Evolutionary conservation across 805 yeast species (phyloP).

Genomic region (Candida corydali): DNA sequence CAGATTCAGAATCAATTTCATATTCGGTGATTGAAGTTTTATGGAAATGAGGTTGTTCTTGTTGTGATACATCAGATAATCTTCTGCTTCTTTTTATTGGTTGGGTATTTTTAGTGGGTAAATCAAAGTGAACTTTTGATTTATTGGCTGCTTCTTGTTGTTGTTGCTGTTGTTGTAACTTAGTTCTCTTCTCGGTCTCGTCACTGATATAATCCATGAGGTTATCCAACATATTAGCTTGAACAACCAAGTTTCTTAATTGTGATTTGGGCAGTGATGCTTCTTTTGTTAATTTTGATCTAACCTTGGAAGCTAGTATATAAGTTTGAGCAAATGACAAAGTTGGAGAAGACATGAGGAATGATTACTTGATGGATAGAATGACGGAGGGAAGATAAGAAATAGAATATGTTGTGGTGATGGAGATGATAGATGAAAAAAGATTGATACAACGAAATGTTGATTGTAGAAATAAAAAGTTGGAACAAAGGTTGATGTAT

Average conservation of each 20-base stretch:
- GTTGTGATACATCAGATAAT: conserved; percentile 6
- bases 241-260: conserved; percentile 57
- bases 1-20: conserved; percentile 31
- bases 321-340: conserved; percentile 50
- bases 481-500: too few species aligned
- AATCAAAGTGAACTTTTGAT: conserved; percentile 9
- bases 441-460: too few species aligned
- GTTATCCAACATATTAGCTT: conserved; percentile 67
- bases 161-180: conserved; percentile 5
- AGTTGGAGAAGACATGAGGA: not conserved
- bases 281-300: conserved; percentile 58
- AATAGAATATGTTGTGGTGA: too few species aligned
- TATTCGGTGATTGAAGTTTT: conserved; percentile 35
- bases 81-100: conserved; percentile 4
- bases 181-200: conserved; percentile 24
- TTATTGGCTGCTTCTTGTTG: not conserved
- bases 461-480: too few species aligned
- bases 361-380: too few species aligned
- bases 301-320: conserved; percentile 60
- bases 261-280: conserved; percentile 56
- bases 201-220: conserved; percentile 49
- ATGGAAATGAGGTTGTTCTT: conserved; percentile 14
- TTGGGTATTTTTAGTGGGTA: conserved; percentile 11
- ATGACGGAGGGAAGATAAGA: too few species aligned
- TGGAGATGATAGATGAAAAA: too few species aligned